Conservation (phyloP, 805 yeast genomes). For the Candida ipomoeae region DNA sequence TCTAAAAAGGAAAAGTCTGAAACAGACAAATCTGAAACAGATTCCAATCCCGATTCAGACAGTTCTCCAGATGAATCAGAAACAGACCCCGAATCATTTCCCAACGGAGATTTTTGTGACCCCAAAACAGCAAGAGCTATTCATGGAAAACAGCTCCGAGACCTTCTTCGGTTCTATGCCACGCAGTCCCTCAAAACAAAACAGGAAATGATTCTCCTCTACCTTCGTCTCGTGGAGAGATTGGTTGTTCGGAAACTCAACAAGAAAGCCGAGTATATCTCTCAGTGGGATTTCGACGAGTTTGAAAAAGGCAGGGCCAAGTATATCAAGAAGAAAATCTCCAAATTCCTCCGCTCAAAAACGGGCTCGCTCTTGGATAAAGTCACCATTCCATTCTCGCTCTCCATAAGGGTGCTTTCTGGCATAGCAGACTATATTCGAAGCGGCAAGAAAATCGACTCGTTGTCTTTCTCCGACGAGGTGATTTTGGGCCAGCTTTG, state of each 20-base stretch:
- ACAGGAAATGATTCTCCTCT: slow-evolving; percentile 2
- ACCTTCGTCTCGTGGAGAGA: slow-evolving; percentile 1
- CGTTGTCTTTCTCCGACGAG: background rate
- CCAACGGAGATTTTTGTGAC: background rate
- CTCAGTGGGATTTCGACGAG: slow-evolving; percentile 3
- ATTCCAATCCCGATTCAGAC: background rate
- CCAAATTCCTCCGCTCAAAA: slow-evolving; percentile 1
- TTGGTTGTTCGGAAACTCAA: background rate
- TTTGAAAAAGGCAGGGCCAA: background rate
- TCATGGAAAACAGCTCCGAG: slow-evolving; percentile 1
- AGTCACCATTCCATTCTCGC: background rate
- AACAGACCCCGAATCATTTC: background rate
- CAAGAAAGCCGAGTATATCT: background rate
- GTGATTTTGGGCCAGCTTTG: background rate
- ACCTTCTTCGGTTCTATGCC: background rate
- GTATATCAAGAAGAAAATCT: background rate
- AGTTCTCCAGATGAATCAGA: background rate
- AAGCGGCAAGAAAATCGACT: background rate
- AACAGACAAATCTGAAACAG: too few relatives aligned
- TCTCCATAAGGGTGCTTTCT: background rate
- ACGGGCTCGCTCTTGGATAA: slow-evolving; percentile 2
- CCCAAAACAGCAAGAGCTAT: background rate
- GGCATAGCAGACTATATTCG: slow-evolving; percentile 1
- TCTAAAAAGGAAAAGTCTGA: too few relatives aligned
- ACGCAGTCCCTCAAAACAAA: background rate